phyloP scores from a whole-genome alignment of 2,329 filamentous ascomycete genomes.

The Colletotrichum cordylinicola region DNA sequence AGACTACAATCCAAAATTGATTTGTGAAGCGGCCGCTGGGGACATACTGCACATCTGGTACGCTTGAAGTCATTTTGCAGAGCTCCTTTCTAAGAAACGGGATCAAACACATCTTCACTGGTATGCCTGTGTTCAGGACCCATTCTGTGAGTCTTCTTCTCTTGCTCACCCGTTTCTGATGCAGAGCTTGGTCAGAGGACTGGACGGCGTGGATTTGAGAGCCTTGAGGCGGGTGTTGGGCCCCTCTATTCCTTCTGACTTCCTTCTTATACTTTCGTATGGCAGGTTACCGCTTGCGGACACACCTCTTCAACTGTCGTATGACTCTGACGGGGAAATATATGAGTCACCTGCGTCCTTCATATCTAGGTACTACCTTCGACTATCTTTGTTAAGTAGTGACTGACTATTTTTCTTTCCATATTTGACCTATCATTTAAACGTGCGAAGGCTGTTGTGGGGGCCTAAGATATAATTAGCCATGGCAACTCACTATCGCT shows the following conservation, averaged over 20 bases:
- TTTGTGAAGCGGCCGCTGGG: background rate
- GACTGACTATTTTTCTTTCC: background rate
- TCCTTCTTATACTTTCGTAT: background rate
- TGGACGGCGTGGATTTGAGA: background rate
- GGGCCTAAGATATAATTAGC: background rate
- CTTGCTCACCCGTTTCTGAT: background rate
- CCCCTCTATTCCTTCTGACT: background rate
- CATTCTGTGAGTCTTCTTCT: background rate
- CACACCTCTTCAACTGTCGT: background rate
- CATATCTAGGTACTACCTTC: background rate
- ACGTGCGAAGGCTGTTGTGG: background rate
- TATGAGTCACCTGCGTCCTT: background rate
- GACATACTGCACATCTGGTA: background rate
- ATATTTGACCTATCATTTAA: background rate
- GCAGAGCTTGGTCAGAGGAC: background rate
- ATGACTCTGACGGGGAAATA: background rate
- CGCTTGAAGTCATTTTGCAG: accelerated
- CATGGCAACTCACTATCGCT: accelerated
- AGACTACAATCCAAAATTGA: background rate
- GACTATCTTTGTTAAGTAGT: background rate
- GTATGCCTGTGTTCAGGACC: background rate
- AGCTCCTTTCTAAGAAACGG: accelerated
- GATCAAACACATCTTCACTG: background rate
- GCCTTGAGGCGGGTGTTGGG: accelerated
- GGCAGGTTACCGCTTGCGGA: background rate